Base-by-base conservation (phyloP, 148 eudicot genomes). In the Vaccinium vitisidaea region DNA sequence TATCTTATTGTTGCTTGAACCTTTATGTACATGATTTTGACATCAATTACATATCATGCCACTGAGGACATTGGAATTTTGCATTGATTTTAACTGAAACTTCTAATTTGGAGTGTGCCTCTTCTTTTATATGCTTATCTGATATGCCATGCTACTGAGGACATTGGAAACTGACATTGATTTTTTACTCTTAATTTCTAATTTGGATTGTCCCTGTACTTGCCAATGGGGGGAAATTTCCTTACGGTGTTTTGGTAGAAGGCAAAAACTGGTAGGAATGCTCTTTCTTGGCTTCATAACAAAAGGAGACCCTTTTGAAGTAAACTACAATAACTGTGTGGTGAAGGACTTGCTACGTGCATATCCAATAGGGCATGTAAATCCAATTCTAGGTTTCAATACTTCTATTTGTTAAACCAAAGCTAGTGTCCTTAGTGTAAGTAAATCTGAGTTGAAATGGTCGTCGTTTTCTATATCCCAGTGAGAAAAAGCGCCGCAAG, bases 401-500 rank as follows among this genome's bases (percentile, higher is more conserved):
- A 39, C 52, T 75, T n/a, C 1, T 48, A 18, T 76, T n/a, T 4
- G 79, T 11, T 46, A 19, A 46, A 21, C 79, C 19, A 65, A 16
- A 14, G 48, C 39, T n/a, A 46, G 75, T 48, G 46, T 30, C 30
- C 36, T 7, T 21, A 16, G 49, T 83, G 30, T 86, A 30, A 43
- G 50, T 84, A 36, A 59, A 49, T 30, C 18, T 52, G 46, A 70
- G 77, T 84, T 63, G 55, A 53, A 54, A 32, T 32, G 50, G 39
- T 83, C 75, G n/a, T 70, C 54, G 30, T 16, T 48, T n/a, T 49
- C 13, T 71, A 21, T 70, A 8, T 84, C 74, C 46, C 85, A 89
- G 90, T 93, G 93, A 85, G 77, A 90, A 89, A 86, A 93, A 89
- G 77, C 89, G 71, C 79, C 83, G 88, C 84, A 90, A 85, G 87